phyloP scores from a whole-genome alignment of 2,329 filamentous ascomycete species.

The Sphaceloma murrayae region DNA sequence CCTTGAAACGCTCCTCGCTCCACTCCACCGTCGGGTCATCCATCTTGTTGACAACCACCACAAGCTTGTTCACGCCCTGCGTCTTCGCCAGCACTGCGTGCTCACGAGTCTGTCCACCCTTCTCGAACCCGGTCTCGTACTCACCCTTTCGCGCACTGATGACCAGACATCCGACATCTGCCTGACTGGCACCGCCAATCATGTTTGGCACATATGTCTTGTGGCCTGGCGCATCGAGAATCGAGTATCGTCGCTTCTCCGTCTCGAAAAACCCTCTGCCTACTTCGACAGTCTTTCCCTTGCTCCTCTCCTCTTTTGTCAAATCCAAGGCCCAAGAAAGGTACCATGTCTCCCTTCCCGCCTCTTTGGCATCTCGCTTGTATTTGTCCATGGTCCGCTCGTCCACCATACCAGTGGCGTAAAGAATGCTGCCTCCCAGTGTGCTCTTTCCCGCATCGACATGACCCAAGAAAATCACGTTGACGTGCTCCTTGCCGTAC shows the following conservation, averaged over 20 bases:
- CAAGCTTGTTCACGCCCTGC: slow-evolving; percentile 91
- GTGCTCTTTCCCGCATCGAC: slow-evolving; percentile 98
- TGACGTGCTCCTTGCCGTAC: slow-evolving; percentile 87
- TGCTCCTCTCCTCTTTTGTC: slow-evolving; percentile 89
- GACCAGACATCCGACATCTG: slow-evolving; percentile 88
- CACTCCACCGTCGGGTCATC: slow-evolving; percentile 94
- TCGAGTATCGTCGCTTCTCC: slow-evolving; percentile 90
- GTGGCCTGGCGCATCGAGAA: slow-evolving; percentile 92
- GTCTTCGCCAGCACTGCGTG: slow-evolving; percentile 97
- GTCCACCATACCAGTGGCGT: slow-evolving; percentile 97
- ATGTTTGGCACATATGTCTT: slow-evolving; percentile 98
- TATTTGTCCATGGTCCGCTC: slow-evolving; percentile 98
- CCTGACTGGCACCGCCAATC: slow-evolving; percentile 70
- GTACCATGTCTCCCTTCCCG: slow-evolving; percentile 97
- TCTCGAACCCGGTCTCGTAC: slow-evolving; percentile 97
- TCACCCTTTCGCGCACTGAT: slow-evolving; percentile 96
- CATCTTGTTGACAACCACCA: slow-evolving; percentile 98
- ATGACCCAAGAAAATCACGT: slow-evolving; percentile 96
- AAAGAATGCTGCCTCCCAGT: slow-evolving; percentile 84
- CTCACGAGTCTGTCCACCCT: slow-evolving; percentile 92
- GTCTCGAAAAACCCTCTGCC: slow-evolving; percentile 95
- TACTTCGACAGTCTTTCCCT: slow-evolving; percentile 97
- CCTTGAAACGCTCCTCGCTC: slow-evolving; percentile 85
- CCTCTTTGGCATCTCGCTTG: slow-evolving; percentile 90
- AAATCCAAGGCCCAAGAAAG: slow-evolving; percentile 96